phyloP scores from a whole-genome alignment of 371 early-diverging fungal genomes.

The Cokeromyces recurvatus region DNA sequence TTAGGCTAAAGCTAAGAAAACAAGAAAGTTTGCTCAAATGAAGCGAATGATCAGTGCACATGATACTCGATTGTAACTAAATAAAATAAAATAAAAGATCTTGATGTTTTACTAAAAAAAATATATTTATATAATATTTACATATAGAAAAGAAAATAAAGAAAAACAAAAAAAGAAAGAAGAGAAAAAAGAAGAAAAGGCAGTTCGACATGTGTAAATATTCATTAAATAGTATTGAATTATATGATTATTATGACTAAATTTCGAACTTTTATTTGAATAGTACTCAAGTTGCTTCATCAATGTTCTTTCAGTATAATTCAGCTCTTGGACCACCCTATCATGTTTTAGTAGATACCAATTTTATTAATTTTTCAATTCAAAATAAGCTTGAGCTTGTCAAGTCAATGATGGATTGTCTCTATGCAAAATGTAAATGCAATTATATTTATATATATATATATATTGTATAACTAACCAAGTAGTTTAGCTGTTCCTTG shows the following conservation, averaged over 20 bases:
- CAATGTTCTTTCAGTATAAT: constrained; percentile 97
- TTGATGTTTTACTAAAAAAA: not conserved
- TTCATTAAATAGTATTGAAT: not conserved
- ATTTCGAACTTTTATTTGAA: not conserved
- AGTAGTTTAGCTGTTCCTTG: constrained; percentile 76
- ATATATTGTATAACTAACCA: too few relatives aligned
- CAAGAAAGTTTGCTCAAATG: constrained; percentile 89
- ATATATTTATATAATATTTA: not conserved
- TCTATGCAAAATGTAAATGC: constrained; percentile 88
- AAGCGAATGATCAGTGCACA: constrained; percentile 91
- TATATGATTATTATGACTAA: not conserved
- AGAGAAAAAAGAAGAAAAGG: constrained; percentile 63
- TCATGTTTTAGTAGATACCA: constrained; percentile 98
- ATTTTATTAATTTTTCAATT: constrained; percentile 99
- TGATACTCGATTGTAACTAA: constrained; percentile 77
- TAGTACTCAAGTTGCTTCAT: constrained; percentile 89
- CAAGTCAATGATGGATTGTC: constrained; percentile 97
- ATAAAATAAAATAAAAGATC: not conserved
- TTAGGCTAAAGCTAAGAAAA: constrained; percentile 88
- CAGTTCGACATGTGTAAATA: constrained; percentile 78
- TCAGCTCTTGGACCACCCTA: constrained; percentile 98
- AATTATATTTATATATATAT: not conserved
- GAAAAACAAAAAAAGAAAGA: constrained; percentile 72
- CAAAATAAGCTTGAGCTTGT: constrained; percentile 98
- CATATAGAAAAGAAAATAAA: constrained; percentile 69